Base-by-base conservation (phyloP, 2,329 filamentous ascomycete species). In the Colletotrichum sp. region DNA sequence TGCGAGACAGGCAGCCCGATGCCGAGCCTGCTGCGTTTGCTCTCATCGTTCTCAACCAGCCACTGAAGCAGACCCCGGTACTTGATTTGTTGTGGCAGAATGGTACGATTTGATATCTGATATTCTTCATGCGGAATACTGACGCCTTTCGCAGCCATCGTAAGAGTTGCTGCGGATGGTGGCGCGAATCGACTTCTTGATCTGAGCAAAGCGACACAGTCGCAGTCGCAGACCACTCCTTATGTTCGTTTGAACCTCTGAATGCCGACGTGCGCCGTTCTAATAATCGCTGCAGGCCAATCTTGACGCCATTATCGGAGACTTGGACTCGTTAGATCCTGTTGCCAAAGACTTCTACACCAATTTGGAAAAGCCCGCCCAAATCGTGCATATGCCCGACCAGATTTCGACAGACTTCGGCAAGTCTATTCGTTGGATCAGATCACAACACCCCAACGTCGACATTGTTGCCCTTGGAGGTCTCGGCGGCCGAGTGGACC, bases 341-440 rank as follows among this genome's bases (percentile, higher is more conserved):
- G 85, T 91, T 15, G 90, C 94, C 13, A 88, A 89, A 68, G 80
- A 88, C n/a, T 93, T 94, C 84, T 98, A 96, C 85, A 87, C 90
- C 39, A 85, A 87, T 26, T 88, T 89, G 68, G 83, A 82, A 18
- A 81, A 71, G 24, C 83, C 82, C 83, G 88, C 95, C 3, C 81
- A 88, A 15, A 88, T 99, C 69, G 89, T 95, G 78, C 87, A 92
- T 79, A 92, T 96, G 78, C 83, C 88, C n/a, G 95, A 98, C 82
- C 95, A 99, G 84, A 91, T 98, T 79, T 94, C 93, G 24, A 98
- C 97, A 32, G 97, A 99, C 84, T 98, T 99, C 80, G 93, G 91
- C 80, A 99, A 99, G 87, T 95, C 92, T 80, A 90, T 94, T 79
- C 88, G 84, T 78, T 93, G 90, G 84, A 89, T 92, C 77, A 90